These are phyloP conservation scores for Purpureocillium takamizusanense DNA, from an alignment of 2,329 filamentous ascomycete species.

Conservation along the genomic window DNA sequence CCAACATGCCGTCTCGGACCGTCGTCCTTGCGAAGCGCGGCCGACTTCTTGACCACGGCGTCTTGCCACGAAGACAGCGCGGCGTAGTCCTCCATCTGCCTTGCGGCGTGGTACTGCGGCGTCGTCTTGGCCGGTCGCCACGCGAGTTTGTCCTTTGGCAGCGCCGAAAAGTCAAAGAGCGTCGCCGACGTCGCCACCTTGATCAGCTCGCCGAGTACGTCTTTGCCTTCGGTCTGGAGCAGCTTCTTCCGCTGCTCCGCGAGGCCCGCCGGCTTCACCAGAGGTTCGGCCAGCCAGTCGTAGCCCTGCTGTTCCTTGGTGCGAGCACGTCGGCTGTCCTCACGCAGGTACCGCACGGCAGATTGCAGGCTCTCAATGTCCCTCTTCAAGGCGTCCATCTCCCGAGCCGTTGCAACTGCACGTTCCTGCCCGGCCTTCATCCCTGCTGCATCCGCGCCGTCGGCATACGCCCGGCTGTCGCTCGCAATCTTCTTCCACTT, in stretches of 20 bases:
- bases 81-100: conserved; percentile 56
- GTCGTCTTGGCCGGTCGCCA: conserved; percentile 59
- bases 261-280: conserved; percentile 35
- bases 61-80: conserved; percentile 51
- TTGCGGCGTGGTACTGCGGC: conserved; percentile 57
- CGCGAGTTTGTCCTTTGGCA: conserved; percentile 51
- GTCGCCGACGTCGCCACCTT: conserved; percentile 47
- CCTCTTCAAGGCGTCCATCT: conserved; percentile 63
- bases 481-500: conserved; percentile 64
- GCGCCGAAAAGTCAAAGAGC: conserved; percentile 48
- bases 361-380: conserved; percentile 58
- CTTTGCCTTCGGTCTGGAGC: conserved; percentile 52
- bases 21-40: conserved; percentile 24
- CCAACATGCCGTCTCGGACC: conserved; percentile 13
- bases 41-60: conserved; percentile 44
- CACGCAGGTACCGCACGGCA: conserved; percentile 57
- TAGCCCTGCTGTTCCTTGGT: conserved; percentile 44
- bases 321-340: conserved; percentile 56
- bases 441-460: conserved; percentile 38
- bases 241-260: conserved; percentile 40
- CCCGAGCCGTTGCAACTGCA: conserved; percentile 59
- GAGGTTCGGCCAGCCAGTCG: conserved; percentile 54
- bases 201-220: conserved; percentile 56
- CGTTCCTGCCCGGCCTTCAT: conserved; percentile 54
- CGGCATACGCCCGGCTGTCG: conserved; percentile 48